phyloP scores from a whole-genome alignment of 108 stramenopile species.

The Skeletonema grethae region DNA sequence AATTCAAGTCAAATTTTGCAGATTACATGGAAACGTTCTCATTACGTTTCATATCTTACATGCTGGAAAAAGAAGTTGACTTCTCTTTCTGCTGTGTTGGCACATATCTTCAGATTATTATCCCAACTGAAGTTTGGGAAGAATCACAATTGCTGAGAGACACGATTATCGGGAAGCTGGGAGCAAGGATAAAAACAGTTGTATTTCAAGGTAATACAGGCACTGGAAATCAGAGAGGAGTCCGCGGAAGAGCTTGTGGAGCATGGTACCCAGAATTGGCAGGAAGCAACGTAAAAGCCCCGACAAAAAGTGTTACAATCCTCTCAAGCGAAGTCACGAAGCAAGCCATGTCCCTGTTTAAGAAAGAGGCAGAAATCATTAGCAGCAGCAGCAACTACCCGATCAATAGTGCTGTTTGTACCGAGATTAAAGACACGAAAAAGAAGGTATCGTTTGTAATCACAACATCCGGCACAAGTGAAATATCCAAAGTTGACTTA shows the following conservation, averaged over 20 bases:
- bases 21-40: constrained; percentile 40
- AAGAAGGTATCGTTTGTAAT: constrained; percentile 16
- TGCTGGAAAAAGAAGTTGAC: constrained; percentile 53
- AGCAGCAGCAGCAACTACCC: constrained; percentile 1
- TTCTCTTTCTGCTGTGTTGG: constrained; percentile 37
- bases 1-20: constrained; percentile 10
- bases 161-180: constrained; percentile 11
- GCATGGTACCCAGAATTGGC: constrained; percentile 22
- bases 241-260: constrained; percentile 46
- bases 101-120: constrained; percentile 14
- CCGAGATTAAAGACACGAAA: constrained; percentile 27
- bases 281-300: neutral
- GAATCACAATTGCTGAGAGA: constrained; percentile 13
- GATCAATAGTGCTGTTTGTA: constrained; percentile 10
- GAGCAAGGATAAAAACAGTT: constrained; percentile 10
- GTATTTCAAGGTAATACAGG: constrained; percentile 10
- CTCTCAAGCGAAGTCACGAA: constrained; percentile 20
- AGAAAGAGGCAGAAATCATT: constrained; percentile 16
- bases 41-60: constrained; percentile 61
- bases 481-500: constrained; percentile 53
- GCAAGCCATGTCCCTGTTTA: constrained; percentile 2
- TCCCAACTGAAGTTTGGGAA: constrained; percentile 26
- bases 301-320: constrained; percentile 5
- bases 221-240: constrained; percentile 33
- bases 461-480: constrained; percentile 18